These are phyloP conservation scores for Exophiala sp. DNA, from an alignment of 2,329 filamentous ascomycete genomes.

Conservation along the genomic window DNA sequence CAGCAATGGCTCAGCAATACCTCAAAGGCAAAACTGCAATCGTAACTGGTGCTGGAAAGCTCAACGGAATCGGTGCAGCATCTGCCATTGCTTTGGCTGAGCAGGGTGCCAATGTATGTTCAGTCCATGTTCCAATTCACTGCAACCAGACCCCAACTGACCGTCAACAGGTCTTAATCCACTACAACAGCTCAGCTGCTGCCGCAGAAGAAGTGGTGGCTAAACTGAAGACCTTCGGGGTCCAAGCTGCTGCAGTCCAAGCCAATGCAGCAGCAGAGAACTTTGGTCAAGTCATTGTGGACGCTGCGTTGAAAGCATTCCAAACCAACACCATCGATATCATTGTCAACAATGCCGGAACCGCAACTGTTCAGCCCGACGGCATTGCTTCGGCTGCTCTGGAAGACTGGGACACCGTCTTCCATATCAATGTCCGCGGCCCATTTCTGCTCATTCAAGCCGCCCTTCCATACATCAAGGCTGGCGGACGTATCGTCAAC, in stretches of 20 bases:
- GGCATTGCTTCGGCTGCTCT: constrained; percentile 16
- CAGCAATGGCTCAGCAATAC: constrained; percentile 15
- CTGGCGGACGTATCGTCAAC: constrained; percentile 48
- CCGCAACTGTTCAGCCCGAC: constrained; percentile 10
- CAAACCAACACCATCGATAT: constrained; percentile 22
- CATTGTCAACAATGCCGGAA: constrained; percentile 26
- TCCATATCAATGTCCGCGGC: constrained; percentile 53
- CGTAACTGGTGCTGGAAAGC: constrained; percentile 30
- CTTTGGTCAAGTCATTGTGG: constrained; percentile 17
- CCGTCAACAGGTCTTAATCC: constrained; percentile 29
- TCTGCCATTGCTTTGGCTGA: constrained; percentile 19
- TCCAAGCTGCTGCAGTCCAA: constrained; percentile 16
- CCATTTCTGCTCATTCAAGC: constrained; percentile 51
- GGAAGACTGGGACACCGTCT: constrained; percentile 45
- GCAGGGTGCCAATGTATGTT: constrained; percentile 20
- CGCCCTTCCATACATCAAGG: constrained; percentile 46
- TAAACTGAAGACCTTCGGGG: constrained; percentile 15
- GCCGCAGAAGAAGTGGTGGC: constrained; percentile 30
- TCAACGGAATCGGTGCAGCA: constrained; percentile 29
- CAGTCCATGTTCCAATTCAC: neutral
- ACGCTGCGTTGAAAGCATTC: constrained; percentile 21
- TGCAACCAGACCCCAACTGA: constrained; percentile 25
- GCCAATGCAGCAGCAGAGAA: constrained; percentile 16
- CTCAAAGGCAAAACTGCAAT: constrained; percentile 28
- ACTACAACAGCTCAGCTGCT: constrained; percentile 30